Evolutionary conservation across 2,329 filamentous ascomycete genomes (phyloP).

Genomic region (Botryotinia narcissicola): DNA sequence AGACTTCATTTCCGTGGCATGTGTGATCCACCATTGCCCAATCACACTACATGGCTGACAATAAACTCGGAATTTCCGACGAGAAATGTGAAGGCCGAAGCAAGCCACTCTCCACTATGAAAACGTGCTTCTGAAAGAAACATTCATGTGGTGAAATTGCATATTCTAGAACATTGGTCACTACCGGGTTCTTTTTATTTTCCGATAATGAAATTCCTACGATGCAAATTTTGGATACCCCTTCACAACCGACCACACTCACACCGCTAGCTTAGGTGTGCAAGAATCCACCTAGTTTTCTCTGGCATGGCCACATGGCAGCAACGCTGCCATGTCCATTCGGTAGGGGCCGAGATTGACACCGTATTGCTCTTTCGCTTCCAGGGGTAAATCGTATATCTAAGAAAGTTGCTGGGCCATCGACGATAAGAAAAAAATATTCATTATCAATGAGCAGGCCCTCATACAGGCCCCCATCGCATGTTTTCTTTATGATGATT

Average conservation of each 20-base stretch:
- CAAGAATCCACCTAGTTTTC: not conserved
- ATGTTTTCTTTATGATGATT: not conserved
- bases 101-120: not conserved
- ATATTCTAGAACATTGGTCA: slow-evolving; percentile 12
- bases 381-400: not conserved
- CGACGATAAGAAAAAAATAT: not conserved
- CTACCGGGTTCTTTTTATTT: not conserved
- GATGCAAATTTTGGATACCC: slow-evolving; percentile 1
- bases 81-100: not conserved
- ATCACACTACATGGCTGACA: not conserved
- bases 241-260: not conserved
- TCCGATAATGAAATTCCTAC: not conserved
- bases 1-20: not conserved
- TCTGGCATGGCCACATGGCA: slow-evolving; percentile 7
- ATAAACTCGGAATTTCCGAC: not conserved
- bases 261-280: not conserved
- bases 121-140: not conserved
- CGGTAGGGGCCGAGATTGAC: not conserved
- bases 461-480: not conserved
- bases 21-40: slow-evolving; percentile 7
- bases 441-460: not conserved
- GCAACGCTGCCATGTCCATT: not conserved
- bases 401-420: not conserved
- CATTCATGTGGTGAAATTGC: not conserved
- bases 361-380: not conserved